Evolutionary conservation across 2,329 filamentous ascomycete genomes (phyloP), one percentile per base, ranked within the genome.

Genomic region (Pseudohalonectria lignicola): DNA sequence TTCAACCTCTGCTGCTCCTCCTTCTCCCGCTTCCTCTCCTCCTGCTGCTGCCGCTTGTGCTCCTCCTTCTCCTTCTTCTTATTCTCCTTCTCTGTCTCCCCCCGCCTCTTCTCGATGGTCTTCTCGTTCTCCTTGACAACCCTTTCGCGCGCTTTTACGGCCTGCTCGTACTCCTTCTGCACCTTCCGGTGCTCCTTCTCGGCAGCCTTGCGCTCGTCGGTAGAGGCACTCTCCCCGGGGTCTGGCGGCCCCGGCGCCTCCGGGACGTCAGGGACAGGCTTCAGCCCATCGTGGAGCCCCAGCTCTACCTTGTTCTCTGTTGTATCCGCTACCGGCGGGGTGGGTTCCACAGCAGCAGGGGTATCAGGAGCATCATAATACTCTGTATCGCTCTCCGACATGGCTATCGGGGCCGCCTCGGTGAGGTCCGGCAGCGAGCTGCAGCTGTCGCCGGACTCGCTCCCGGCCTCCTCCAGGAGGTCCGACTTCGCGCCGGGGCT

Each of bases 131-230:
- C 76, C 34, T 70, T 71, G 35, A 86, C 63, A 9, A 72, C 69
- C 47, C 73, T 81, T 29, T 78, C 71, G 26, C 76, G 76, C 42
- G 78, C 70, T 55, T 83, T 85, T 43, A 83, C 56, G 10, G 76
- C 73, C 49, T 75, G 69, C 20, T 81, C 71, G 52, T 86, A 82
- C 8, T 66, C 65, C 51, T 84, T 84, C 23, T 76, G 63, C 1
- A 66, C 64, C 11, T 71, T 68, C 37, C 74, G 73, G 39, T 76
- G 67, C 48, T 86, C 79, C 41, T 79, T 82, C 48, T 85, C 77
- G 2, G 78, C 80, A 30, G 76, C 67, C 48, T 82, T 85, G 8
- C 76, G 73, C 20, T 74, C 64, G 6, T 76, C 71, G 49, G 80
- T 80, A 55, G 85, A 76, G 2, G 68, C 60, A 51, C 75, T 79